A percentile compares a stretch with the other conserved stretches of the same genome.
phyloP scores from a whole-genome alignment of 225 moss, liverwort and hornwort genomes.

The Bryum argenteum region DNA sequence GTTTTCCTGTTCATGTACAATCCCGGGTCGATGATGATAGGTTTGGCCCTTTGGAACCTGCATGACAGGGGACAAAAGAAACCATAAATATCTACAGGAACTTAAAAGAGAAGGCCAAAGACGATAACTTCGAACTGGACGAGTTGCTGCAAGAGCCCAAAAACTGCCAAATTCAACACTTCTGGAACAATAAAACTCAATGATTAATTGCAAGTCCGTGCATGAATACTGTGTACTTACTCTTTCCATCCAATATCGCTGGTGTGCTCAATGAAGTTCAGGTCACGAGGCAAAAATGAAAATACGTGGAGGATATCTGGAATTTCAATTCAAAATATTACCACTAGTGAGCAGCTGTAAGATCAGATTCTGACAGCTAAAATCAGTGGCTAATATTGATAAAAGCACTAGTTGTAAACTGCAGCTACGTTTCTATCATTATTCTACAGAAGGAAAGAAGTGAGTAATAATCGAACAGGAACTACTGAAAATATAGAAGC shows the following conservation, averaged over 20 bases:
- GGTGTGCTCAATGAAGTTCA: slow-evolving; percentile 97
- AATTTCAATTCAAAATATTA: slow-evolving; percentile 34
- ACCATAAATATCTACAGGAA: not conserved
- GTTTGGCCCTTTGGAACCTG: slow-evolving; percentile 94
- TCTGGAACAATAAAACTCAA: slow-evolving; percentile 5
- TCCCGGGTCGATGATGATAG: slow-evolving; percentile 92
- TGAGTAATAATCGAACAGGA: slow-evolving; percentile 8
- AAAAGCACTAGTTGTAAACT: slow-evolving; percentile 20
- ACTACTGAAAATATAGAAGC: not conserved
- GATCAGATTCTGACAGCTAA: slow-evolving; percentile 25
- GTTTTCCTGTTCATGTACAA: slow-evolving; percentile 94
- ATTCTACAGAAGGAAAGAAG: not conserved
- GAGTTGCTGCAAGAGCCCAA: slow-evolving; percentile 1
- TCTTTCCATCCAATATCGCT: slow-evolving; percentile 99
- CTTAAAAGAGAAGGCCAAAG: not conserved
- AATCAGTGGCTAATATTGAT: slow-evolving; percentile 15
- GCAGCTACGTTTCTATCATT: slow-evolving; percentile 23
- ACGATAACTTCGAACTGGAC: slow-evolving; percentile 1
- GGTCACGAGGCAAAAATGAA: slow-evolving; percentile 85
- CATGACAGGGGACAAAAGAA: slow-evolving; percentile 17
- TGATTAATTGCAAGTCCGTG: slow-evolving; percentile 1
- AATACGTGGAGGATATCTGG: slow-evolving; percentile 95
- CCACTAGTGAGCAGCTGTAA: slow-evolving; percentile 23
- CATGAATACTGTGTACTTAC: slow-evolving; percentile 48
- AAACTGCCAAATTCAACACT: slow-evolving; percentile 12